Evolutionary conservation across 2,329 filamentous ascomycete species (phyloP), one percentile per base, ranked within the genome.

Genomic region (Colletotrichum melonis): DNA sequence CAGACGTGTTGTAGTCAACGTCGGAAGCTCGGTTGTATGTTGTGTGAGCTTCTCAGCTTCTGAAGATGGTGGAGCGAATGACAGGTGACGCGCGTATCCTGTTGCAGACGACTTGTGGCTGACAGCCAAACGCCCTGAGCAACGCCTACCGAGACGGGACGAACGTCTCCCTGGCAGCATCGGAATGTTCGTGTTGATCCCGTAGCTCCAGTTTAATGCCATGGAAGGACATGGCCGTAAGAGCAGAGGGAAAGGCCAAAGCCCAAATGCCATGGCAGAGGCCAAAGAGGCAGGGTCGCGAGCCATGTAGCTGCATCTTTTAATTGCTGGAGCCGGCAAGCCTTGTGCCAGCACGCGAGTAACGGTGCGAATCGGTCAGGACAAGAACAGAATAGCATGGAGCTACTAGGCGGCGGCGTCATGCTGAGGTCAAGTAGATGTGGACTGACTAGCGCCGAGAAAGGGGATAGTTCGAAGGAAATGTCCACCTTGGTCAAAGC

Each of bases 121-220:
- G 65, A 72, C 69, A 63, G 46, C 54, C 60, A 52, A 60, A 65
- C 46, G 70, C 67, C 59, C 46, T 56, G 67, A 70, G 32, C 60
- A 42, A 70, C 70, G 60, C 56, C 46, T 70, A 66, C 67, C 67
- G 72, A 68, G 68, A 74, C 68, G 68, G 72, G 68, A 74, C 68
- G 69, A 72, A 74, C 68, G 72, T 74, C 68, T 72, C 57, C 57
- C 63, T 73, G 67, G 67, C 63, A 62, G 26, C 56, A 62, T 67
- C 28, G 38, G 69, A 32, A 35, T 30, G 11, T 58, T 69, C 55
- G 30, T 59, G 60, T 64, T 73, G 54, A 73, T 73, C 66, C 42
- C 66, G 46, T 30, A 32, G 55, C 69, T 68, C 64, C 57, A 58
- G 38, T 62, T 60, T 63, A 56, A 24, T 30, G n/a, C 28, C 24